Base-by-base conservation (phyloP, 352 stramenopile species). In the Phytopythium boreale region DNA sequence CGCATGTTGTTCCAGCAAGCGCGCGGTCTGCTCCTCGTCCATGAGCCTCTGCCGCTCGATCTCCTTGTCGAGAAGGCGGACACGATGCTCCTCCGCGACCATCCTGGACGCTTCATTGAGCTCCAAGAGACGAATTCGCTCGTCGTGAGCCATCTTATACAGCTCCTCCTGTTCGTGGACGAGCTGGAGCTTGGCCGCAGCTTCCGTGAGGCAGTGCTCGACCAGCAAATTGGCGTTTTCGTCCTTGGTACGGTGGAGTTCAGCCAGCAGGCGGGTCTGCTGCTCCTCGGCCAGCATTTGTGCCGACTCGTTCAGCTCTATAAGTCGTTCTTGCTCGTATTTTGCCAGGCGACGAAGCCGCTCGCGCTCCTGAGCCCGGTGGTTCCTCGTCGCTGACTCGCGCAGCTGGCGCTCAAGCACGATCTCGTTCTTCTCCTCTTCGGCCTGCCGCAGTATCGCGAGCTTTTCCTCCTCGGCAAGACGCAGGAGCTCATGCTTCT, bases 231-330 rank as follows among this genome's bases (percentile, higher is more conserved):
- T 52, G 10, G 37, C 56, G 26, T 52, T 62, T 14, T 60, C 55
- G 26, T 60, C 55, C 34, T 60, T 60, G 8, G 55, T 50, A 6
- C 55, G 55, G 34, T 47, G 15, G 11, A 60, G 15, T 24, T 50
- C 55, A 10, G 36, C 55, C 19, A 60, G n/a, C 5, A 60, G 20
- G 7, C 55, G 31, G 2, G 55, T 60, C 19, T 49, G 34, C 22
- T 60, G 55, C 22, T 60, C 55, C 15, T 60, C 55, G 4, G 55
- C 22, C 7, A 60, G 55, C 55, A 60, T 60, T 17, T 60, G 55
- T 2, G 36, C 55, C 26, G 22, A 49, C 39, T 60, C 55, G 22
- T 60, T 60, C 14, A 60, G 55, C 34, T 60, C 55, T 14, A 47
- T 24, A 6, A 60, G 39, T 1, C 55, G 36, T 9, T 60, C 36